Percentiles rank a stretch among this genome's conserved stretches.
Conservation (phyloP, 163 green algal species). For the Coccomyxa subellipsoidea region DNA sequence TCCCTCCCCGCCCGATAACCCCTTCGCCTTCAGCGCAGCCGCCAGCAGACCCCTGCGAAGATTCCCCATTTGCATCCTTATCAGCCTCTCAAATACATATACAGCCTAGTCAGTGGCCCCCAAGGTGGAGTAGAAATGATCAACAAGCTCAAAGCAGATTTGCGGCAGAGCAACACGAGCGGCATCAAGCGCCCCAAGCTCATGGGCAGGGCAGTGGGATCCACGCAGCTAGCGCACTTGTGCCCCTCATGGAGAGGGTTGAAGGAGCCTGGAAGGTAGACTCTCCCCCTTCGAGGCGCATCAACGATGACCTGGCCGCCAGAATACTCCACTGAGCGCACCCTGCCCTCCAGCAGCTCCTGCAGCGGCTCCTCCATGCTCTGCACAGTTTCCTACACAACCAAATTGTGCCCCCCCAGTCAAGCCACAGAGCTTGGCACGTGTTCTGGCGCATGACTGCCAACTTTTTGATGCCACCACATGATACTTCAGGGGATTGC, state of each 20-base stretch:
- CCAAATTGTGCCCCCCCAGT: no score
- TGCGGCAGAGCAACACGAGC: no score
- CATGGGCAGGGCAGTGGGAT: background rate
- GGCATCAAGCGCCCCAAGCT: no score
- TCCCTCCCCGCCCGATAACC: slow-evolving; percentile 35
- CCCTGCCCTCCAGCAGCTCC: slow-evolving; percentile 47
- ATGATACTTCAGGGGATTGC: no score
- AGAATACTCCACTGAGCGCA: slow-evolving; percentile 63
- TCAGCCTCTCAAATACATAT: no score
- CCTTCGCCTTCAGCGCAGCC: slow-evolving; percentile 27
- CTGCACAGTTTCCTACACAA: slow-evolving; percentile 9
- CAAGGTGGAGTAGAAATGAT: no score
- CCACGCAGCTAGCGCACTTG: slow-evolving; percentile 4
- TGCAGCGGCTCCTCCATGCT: slow-evolving; percentile 29
- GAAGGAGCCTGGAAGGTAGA: slow-evolving; percentile 87
- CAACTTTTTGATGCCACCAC: no score
- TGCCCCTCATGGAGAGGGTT: slow-evolving; percentile 83
- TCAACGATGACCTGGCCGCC: slow-evolving; percentile 60
- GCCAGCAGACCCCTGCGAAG: slow-evolving; percentile 45
- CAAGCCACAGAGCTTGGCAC: no score
- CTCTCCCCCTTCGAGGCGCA: slow-evolving; percentile 49
- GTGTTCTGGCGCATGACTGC: no score
- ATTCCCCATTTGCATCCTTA: background rate
- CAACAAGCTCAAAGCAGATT: background rate
- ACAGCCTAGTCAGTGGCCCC: no score